Percentiles rank a stretch among this genome's conserved stretches.
Evolutionary conservation across 1,284 basidiomycete genomes (phyloP).

Genomic region (Jaminaea rosea): DNA sequence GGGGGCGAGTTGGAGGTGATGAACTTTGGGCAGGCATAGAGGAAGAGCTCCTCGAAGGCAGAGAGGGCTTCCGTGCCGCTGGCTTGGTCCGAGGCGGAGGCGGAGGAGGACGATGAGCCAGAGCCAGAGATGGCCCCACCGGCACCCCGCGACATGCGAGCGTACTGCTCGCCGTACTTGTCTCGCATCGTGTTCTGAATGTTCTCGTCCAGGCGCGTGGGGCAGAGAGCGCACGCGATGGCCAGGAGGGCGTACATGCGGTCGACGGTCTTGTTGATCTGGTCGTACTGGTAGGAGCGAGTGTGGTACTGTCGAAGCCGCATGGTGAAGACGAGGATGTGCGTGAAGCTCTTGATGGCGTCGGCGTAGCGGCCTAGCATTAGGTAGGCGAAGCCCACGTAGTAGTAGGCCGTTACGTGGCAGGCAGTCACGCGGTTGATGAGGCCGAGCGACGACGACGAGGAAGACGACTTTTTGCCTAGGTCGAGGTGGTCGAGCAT

Average conservation of each 20-base stretch:
- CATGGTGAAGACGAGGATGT: constrained; percentile 63
- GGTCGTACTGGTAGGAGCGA: constrained; percentile 89
- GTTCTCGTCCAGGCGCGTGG: constrained; percentile 79
- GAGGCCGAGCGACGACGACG: constrained; percentile 10
- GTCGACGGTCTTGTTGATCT: constrained; percentile 95
- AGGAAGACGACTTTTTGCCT: constrained; percentile 28
- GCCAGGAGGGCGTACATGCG: constrained; percentile 94
- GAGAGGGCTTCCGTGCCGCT: constrained; percentile 60
- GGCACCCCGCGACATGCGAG: constrained; percentile 57
- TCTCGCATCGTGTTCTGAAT: constrained; percentile 88
- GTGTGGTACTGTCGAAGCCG: constrained; percentile 71
- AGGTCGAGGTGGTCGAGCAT: constrained; percentile 84
- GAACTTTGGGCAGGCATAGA: constrained; percentile 91
- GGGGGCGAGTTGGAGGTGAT: constrained; percentile 80
- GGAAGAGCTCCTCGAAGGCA: constrained; percentile 87
- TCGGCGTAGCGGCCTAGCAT: constrained; percentile 89
- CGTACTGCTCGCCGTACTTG: constrained; percentile 79
- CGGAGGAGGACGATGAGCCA: too few relatives aligned
- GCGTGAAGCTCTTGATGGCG: constrained; percentile 83
- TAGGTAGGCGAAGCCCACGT: constrained; percentile 92
- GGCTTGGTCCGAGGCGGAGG: too few relatives aligned
- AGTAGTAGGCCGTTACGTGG: constrained; percentile 84
- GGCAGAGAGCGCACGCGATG: constrained; percentile 83
- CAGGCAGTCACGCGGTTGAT: constrained; percentile 42
- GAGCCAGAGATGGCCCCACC: too few relatives aligned